Conservation (phyloP, 805 yeast species). For the Ogataea pignaliae region DNA sequence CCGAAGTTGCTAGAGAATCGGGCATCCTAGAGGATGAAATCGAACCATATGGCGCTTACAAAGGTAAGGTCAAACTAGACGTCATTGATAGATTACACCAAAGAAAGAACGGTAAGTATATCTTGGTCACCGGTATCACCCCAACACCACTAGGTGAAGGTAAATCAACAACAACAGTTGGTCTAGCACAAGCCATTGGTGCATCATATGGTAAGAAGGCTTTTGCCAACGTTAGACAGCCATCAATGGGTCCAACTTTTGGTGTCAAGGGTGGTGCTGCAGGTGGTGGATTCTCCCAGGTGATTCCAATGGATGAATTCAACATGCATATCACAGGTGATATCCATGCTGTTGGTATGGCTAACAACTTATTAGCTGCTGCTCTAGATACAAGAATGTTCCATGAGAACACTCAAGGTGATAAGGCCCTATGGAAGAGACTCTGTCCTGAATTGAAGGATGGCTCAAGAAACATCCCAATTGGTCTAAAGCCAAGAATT, state of each 20-base stretch:
- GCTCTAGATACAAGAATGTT: constrained; percentile 96
- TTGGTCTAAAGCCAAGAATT: constrained; percentile 73
- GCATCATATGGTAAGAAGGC: constrained; percentile 81
- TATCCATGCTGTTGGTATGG: constrained; percentile 92
- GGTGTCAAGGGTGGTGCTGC: constrained; percentile 99
- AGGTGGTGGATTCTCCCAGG: constrained; percentile 98
- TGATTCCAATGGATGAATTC: constrained; percentile 98
- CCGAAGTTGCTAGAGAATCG: constrained; percentile 69
- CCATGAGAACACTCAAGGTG: constrained; percentile 83
- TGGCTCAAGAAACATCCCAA: constrained; percentile 74
- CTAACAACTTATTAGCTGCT: constrained; percentile 90
- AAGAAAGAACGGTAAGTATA: constrained; percentile 73
- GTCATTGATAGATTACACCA: constrained; percentile 62
- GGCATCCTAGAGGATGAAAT: constrained; percentile 77
- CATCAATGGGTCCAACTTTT: constrained; percentile 98
- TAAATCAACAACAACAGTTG: constrained; percentile 93
- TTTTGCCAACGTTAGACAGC: constrained; percentile 95
- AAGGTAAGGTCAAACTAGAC: constrained; percentile 79
- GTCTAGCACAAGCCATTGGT: constrained; percentile 93
- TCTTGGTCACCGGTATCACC: constrained; percentile 94
- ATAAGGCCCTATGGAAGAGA: constrained; percentile 75
- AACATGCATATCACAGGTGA: constrained; percentile 97
- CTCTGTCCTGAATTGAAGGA: constrained; percentile 77
- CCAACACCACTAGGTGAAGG: constrained; percentile 99
- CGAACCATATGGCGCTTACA: constrained; percentile 84